These are phyloP conservation scores for Pseudogymnoascus sp. DNA, from an alignment of 2,329 filamentous ascomycete species.

Conservation along the genomic window DNA sequence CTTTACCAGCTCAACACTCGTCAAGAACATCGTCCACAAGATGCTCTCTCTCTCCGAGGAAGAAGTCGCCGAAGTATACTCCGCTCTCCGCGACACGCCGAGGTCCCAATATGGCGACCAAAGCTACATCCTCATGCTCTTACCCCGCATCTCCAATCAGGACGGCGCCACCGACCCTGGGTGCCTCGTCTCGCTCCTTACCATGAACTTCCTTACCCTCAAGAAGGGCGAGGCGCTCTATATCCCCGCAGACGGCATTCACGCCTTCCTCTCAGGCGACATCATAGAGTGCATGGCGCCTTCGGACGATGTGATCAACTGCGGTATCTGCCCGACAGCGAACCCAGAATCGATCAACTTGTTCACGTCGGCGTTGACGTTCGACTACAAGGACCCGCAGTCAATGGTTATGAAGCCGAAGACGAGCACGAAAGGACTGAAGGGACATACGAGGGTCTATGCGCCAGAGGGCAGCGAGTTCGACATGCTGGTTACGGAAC, in stretches of 20 bases:
- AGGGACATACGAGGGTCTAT: constrained; percentile 56
- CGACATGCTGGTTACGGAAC: constrained; percentile 52
- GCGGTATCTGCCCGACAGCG: constrained; percentile 62
- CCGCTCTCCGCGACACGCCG: constrained; percentile 42
- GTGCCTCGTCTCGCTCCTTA: constrained; percentile 58
- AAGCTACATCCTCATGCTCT: constrained; percentile 54
- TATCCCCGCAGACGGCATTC: constrained; percentile 89
- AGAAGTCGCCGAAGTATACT: constrained; percentile 45
- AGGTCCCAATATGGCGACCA: constrained; percentile 41
- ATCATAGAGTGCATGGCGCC: constrained; percentile 98
- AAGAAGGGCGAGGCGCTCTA: constrained; percentile 79
- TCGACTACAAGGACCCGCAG: constrained; percentile 50
- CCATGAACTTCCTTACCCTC: constrained; percentile 67
- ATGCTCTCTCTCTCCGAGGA: constrained; percentile 48
- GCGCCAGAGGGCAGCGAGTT: constrained; percentile 65
- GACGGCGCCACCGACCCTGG: constrained; percentile 59
- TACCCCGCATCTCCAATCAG: constrained; percentile 56
- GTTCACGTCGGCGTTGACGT: constrained; percentile 56
- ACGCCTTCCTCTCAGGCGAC: constrained; percentile 84
- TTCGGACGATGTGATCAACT: constrained; percentile 83
- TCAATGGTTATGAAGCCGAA: constrained; percentile 48
- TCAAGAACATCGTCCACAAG: constrained; percentile 42
- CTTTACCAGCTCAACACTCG: constrained; percentile 52
- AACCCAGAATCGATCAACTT: constrained; percentile 57
- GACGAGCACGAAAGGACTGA: constrained; percentile 42